Percentiles rank a stretch among this genome's conserved stretches.
These are phyloP conservation scores for Cicer chorassanicum DNA, from an alignment of 306 rosid genomes.

Conservation along the genomic window DNA sequence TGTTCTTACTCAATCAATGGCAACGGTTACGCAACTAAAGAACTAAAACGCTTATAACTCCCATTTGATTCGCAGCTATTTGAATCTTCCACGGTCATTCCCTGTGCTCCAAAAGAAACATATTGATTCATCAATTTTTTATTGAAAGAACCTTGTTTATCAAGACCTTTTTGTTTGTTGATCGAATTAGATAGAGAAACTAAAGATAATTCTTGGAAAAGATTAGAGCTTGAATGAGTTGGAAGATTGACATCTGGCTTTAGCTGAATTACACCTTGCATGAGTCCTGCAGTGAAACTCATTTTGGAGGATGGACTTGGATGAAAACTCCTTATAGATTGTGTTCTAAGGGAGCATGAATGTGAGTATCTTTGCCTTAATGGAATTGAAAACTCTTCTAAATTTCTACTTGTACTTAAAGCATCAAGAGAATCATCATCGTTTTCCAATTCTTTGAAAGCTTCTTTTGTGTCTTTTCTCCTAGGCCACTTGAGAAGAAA, in stretches of 20 bases:
- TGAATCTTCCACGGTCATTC: slow-evolving; percentile 56
- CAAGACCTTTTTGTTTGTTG: slow-evolving; percentile 52
- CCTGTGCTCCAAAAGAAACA: slow-evolving; percentile 77
- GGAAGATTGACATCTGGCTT: slow-evolving; percentile 55
- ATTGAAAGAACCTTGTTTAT: slow-evolving; percentile 53
- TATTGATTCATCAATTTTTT: slow-evolving; percentile 71
- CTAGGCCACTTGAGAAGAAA: slow-evolving; percentile 69
- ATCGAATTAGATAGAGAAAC: slow-evolving; percentile 53
- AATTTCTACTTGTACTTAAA: slow-evolving; percentile 44
- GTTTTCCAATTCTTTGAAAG: slow-evolving; percentile 48
- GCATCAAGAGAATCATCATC: slow-evolving; percentile 55
- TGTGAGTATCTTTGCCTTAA: slow-evolving; percentile 72
- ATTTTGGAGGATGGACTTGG: slow-evolving; percentile 76
- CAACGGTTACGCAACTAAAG: slow-evolving; percentile 60
- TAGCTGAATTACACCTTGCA: slow-evolving; percentile 82
- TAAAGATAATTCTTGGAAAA: slow-evolving; percentile 48
- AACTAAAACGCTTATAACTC: slow-evolving; percentile 49
- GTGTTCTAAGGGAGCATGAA: slow-evolving; percentile 57
- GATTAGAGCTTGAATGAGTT: slow-evolving; percentile 49
- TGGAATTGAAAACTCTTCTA: slow-evolving; percentile 58
- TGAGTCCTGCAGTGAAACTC: slow-evolving; percentile 69
- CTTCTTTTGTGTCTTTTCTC: slow-evolving; percentile 56
- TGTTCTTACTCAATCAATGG: background rate
- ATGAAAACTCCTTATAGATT: slow-evolving; percentile 44
- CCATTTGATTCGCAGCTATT: slow-evolving; percentile 50